These are phyloP conservation scores for Ceratocystis harringtonii DNA, from an alignment of 2,329 filamentous ascomycete genomes.

Conservation along the genomic window DNA sequence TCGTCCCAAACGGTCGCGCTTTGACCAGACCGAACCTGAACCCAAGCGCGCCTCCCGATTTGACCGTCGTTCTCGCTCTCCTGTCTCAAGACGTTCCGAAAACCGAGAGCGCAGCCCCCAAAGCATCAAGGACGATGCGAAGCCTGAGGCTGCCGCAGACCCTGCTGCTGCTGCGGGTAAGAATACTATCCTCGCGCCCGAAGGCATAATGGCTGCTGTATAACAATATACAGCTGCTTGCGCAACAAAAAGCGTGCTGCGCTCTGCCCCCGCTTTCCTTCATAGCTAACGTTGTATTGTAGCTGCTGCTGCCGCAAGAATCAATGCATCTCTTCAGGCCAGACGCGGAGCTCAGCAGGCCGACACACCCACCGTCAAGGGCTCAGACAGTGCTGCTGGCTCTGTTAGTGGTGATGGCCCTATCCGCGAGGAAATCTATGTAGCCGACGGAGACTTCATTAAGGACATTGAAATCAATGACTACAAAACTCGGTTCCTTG, in stretches of 20 bases:
- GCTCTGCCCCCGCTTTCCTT: neutral
- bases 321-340: constrained; percentile 69
- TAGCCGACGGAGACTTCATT: constrained; percentile 93
- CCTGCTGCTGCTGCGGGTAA: constrained; percentile 66
- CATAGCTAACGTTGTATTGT: constrained; percentile 17
- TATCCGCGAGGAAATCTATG: constrained; percentile 78
- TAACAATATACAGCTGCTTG: too few species aligned
- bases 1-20: constrained; percentile 73
- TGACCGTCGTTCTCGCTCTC: constrained; percentile 81
- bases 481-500: constrained; percentile 84
- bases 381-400: constrained; percentile 24
- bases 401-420: constrained; percentile 28
- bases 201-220: too few species aligned
- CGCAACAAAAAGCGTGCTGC: too few species aligned
- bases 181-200: constrained; percentile 17
- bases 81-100: constrained; percentile 51
- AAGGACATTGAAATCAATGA: constrained; percentile 99
- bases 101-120: constrained; percentile 62
- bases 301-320: constrained; percentile 79
- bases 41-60: constrained; percentile 65
- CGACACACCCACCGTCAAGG: constrained; percentile 67
- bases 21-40: constrained; percentile 81
- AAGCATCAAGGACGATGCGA: constrained; percentile 9
- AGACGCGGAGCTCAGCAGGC: constrained; percentile 84
- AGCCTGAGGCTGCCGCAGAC: constrained; percentile 32